A percentile compares a stretch with the other conserved stretches of the same genome.
Conservation (phyloP, 2,329 filamentous ascomycete genomes). For the Venturia carpophila region DNA sequence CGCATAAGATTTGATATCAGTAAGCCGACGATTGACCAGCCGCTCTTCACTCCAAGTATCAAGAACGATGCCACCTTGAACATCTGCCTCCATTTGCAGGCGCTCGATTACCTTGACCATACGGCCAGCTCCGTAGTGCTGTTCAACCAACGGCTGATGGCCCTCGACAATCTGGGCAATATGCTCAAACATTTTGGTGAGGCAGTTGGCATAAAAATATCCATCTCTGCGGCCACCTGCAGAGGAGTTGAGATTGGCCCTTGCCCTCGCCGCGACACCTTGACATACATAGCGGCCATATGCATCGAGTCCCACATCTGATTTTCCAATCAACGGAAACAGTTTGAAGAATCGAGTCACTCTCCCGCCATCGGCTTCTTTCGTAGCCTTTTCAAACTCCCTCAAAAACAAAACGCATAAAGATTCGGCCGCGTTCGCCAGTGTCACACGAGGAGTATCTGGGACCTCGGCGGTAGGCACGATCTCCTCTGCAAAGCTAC, state of each 20-base stretch:
- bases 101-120: conserved; percentile 93
- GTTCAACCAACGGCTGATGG: conserved; percentile 82
- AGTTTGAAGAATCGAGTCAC: conserved; percentile 97
- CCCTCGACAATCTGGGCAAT: conserved; percentile 94
- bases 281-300: conserved; percentile 96
- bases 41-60: conserved; percentile 94
- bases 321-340: conserved; percentile 85
- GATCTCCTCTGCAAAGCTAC: conserved; percentile 81
- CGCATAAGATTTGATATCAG: conserved; percentile 93
- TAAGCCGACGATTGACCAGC: conserved; percentile 74
- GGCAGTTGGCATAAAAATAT: conserved; percentile 83
- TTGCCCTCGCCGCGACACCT: conserved; percentile 78
- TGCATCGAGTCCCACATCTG: conserved; percentile 83
- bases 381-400: conserved; percentile 88
- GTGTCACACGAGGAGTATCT: conserved; percentile 77
- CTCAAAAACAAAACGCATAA: conserved; percentile 83
- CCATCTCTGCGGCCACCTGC: conserved; percentile 59
- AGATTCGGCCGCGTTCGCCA: conserved; percentile 81
- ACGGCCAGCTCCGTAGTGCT: conserved; percentile 85
- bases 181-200: conserved; percentile 92
- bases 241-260: conserved; percentile 67
- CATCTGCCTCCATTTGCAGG: conserved; percentile 87
- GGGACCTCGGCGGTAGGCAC: conserved; percentile 95
- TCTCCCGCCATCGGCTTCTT: conserved; percentile 76
- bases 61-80: conserved; percentile 90